Base-by-base conservation (phyloP, 2,329 filamentous ascomycete species). In the Ophioceras dolichostomum region DNA sequence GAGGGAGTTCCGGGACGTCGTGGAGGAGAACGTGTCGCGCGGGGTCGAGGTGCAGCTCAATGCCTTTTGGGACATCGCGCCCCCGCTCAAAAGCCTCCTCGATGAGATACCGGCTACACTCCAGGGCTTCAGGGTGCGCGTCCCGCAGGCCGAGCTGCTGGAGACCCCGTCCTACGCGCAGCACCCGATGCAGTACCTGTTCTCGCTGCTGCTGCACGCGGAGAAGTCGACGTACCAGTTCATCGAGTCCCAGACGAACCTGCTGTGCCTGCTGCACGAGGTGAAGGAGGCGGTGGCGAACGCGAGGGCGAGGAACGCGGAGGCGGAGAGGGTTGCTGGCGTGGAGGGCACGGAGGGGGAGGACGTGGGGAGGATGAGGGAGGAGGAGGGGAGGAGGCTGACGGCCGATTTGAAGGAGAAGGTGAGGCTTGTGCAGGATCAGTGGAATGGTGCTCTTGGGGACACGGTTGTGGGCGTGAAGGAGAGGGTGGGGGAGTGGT, bases 41-140 rank as follows among this genome's bases (percentile, higher is more conserved):
- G 91, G 89, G 13, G 86, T 96, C 10, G 87, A 95, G 54, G 75
- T 86, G 39, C 91, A 96, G 59, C 71, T 95, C 3, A 88, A 82
- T 9, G 88, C 89, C 0, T 98, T 96, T 56, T 98, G 91, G 91
- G 91, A 98, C 53, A 94, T 96, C 49, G 89, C 88, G 2, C 91
- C 91, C 3, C 77, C 79, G 4, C 69, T 98, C 0, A 69, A 81
- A 19, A 70, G 78, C 13, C 66, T 96, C 33, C 70, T 94, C 10
- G 83, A 94, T 41, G 82, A 83, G 49, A 79, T 95, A 17, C 88
- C 87, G 0, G 54, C 60, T 2, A 59, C 68, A 31, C 58, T 76
- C 10, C 55, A 59, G 8, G 61, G 57, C 5, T 87, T 94, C 57
- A 66, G 75, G 17, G 72, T 94, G 34, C 73, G 82, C 48, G 87